A percentile compares a stretch with the other conserved stretches of the same genome.
phyloP scores from a whole-genome alignment of 345 rosid genomes.

The Acer yangbiense region DNA sequence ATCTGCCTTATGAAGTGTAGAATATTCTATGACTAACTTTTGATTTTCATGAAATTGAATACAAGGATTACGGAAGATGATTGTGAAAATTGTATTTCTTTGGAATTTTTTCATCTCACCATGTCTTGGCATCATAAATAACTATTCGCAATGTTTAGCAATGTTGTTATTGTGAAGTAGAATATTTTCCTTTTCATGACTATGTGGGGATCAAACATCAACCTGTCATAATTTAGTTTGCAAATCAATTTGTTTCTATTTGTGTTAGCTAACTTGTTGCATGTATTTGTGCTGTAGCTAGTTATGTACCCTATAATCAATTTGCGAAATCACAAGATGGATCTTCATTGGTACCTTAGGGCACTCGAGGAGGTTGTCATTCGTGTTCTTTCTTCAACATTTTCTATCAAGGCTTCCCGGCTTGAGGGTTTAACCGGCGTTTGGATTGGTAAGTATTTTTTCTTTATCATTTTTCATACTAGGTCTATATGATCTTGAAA shows the following conservation, averaged over 20 bases:
- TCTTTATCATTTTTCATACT: constrained; percentile 14
- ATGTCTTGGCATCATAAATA: background rate
- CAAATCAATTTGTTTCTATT: background rate
- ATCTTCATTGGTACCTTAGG: constrained; percentile 95
- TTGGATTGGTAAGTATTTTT: constrained; percentile 66
- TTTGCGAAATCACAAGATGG: constrained; percentile 89
- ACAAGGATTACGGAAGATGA: background rate
- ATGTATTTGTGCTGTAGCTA: constrained; percentile 48
- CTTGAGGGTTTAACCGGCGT: constrained; percentile 82
- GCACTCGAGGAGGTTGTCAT: constrained; percentile 82
- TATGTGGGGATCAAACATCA: background rate
- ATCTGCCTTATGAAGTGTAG: background rate
- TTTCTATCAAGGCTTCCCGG: constrained; percentile 73
- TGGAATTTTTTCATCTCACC: background rate
- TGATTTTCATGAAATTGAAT: background rate
- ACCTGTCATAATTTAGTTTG: background rate
- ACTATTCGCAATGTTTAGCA: background rate
- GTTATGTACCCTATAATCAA: constrained; percentile 88
- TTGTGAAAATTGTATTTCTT: background rate
- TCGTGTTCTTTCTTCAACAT: constrained; percentile 66
- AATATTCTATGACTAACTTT: background rate
- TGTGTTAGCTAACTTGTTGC: constrained; percentile 23
- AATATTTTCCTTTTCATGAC: background rate
- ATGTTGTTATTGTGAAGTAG: background rate
- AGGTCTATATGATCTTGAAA: background rate